Evolutionary conservation across 2,329 filamentous ascomycete species (phyloP), one percentile per base, ranked within the genome.

Genomic region (Neophaeococcomyces aloes): DNA sequence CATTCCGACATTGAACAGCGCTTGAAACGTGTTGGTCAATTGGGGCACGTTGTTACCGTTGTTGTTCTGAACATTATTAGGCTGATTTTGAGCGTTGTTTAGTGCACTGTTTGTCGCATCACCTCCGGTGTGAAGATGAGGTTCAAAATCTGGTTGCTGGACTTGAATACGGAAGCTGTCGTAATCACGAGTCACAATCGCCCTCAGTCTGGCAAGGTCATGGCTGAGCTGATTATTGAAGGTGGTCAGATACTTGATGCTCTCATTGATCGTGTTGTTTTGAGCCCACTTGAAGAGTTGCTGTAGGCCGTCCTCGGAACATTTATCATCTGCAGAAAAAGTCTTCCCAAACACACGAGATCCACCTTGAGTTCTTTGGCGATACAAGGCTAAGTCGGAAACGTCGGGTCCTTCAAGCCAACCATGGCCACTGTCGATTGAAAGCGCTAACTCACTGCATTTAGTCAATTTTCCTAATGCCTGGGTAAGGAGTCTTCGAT

Each of bases 391-490:
- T 15, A 65, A 60, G 30, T 70, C 62, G 0, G 69, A 72, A 14
- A 69, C 61, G 56, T 83, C 78, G 1, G 79, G 75, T 1, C 79
- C 79, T 36, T 65, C 65, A 8, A 85, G 67, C 68, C 78, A 84
- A 8, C 81, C 81, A 29, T 84, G 66, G 7, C 81, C 79, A 44
- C 72, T 78, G 55, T 83, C 77, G 31, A 83, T 70, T 14, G 76
- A 82, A 3, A 86, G 61, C 0, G 75, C 81, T n/a, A 86, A 67
- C 48, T 83, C 78, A 29, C 65, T 68, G 2, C 80, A 72, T 7
- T 69, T 66, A 2, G 57, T 62, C 1, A 83, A 66, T 41, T 70
- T 72, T 8, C 66, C 65, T 44, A 86, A 70, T 2, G 79, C 78
- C 27, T 69, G 65, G 48, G 47, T 52, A 13, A 56, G 44, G 8